Conservation (phyloP, 257 asterid species). For the Penstemon barbatus region DNA sequence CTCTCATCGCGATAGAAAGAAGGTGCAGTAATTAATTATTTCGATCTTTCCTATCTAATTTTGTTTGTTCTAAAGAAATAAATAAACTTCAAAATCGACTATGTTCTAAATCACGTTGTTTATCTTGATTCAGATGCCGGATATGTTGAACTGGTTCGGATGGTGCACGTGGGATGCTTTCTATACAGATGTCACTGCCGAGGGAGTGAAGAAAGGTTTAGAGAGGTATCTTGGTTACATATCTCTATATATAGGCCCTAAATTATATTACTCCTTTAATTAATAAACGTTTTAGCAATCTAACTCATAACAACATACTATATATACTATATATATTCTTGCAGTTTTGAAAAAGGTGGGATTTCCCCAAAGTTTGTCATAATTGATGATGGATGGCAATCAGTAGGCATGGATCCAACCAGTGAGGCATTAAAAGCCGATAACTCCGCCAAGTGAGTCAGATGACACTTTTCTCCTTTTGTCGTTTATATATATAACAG, state of each 20-base stretch:
- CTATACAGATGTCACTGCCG: constrained; percentile 73
- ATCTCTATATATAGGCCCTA: too few species aligned
- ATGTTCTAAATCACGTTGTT: not conserved
- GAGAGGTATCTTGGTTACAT: constrained; percentile 42
- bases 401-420: constrained; percentile 68
- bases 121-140: constrained; percentile 63
- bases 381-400: constrained; percentile 88
- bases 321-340: not conserved
- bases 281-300: too few species aligned
- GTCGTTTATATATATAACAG: not conserved
- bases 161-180: constrained; percentile 99
- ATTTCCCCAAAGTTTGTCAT: constrained; percentile 66
- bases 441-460: constrained; percentile 64
- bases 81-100: too few species aligned
- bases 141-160: constrained; percentile 88
- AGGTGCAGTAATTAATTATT: constrained; percentile 40
- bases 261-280: too few species aligned
- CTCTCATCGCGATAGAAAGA: constrained; percentile 68
- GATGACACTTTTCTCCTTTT: not conserved
- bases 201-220: constrained; percentile 76
- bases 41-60: too few species aligned
- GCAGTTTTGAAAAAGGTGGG: constrained; percentile 64
- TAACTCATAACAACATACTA: too few species aligned
- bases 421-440: constrained; percentile 46
- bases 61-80: too few species aligned